phyloP scores from a whole-genome alignment of 2,329 filamentous ascomycete genomes.

The Conoideocrella luteorostrata region DNA sequence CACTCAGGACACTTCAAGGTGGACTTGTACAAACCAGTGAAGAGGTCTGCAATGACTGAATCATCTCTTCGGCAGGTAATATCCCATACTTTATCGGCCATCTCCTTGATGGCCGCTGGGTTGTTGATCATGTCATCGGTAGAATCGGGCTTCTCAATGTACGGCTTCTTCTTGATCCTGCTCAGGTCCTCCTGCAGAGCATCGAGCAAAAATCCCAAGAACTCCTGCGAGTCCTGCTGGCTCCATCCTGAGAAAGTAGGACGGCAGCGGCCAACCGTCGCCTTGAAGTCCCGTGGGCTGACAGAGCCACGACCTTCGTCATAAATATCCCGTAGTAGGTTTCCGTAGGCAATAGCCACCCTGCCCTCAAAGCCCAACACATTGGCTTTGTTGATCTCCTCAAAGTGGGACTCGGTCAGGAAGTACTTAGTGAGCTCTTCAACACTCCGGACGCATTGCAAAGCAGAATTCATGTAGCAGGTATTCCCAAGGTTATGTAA shows the following conservation, averaged over 20 bases:
- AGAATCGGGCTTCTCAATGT: constrained; percentile 95
- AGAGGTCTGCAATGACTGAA: constrained; percentile 90
- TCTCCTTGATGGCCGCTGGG: constrained; percentile 68
- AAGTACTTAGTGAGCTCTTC: constrained; percentile 94
- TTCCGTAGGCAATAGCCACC: constrained; percentile 78
- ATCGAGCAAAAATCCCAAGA: constrained; percentile 89
- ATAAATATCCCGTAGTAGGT: constrained; percentile 73
- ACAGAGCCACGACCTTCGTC: constrained; percentile 62
- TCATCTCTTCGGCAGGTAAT: constrained; percentile 91
- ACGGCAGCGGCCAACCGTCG: constrained; percentile 71
- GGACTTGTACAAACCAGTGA: constrained; percentile 97
- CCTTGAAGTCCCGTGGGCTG: constrained; percentile 76
- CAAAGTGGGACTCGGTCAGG: constrained; percentile 63
- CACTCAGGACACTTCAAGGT: constrained; percentile 88
- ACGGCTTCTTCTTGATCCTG: constrained; percentile 89
- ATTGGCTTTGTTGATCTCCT: constrained; percentile 80
- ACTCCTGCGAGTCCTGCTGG: constrained; percentile 96
- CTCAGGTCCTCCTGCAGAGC: constrained; percentile 93
- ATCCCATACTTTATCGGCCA: constrained; percentile 84
- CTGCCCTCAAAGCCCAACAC: constrained; percentile 78
- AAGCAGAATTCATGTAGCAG: constrained; percentile 97
- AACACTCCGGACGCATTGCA: constrained; percentile 90
- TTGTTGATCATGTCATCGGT: constrained; percentile 93
- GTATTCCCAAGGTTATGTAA: constrained; percentile 91
- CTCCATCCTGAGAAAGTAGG: constrained; percentile 88